A percentile compares a stretch with the other conserved stretches of the same genome.
Evolutionary conservation across 2,329 filamentous ascomycete genomes (phyloP).

Genomic region (Verticillium alfalfae): DNA sequence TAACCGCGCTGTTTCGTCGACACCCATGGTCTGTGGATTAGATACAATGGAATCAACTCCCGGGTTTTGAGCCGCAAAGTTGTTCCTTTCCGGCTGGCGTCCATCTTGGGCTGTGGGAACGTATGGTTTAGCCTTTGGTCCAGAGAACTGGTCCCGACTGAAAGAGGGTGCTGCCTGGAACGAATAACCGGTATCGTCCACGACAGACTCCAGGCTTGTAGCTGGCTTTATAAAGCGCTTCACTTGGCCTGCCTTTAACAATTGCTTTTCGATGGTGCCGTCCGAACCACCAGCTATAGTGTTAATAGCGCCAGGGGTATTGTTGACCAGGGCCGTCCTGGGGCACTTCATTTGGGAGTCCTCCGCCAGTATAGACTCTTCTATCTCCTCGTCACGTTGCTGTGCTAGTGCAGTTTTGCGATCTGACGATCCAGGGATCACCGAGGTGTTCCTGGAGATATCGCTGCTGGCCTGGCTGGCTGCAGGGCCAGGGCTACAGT

Average conservation of each 20-base stretch:
- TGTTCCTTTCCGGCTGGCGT: no score
- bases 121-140: not conserved
- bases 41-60: no score
- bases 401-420: not conserved
- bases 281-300: no score
- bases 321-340: no score
- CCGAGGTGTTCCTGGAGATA: not conserved
- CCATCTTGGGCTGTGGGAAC: not conserved
- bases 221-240: not conserved
- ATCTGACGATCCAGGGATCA: not conserved
- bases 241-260: not conserved
- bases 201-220: not conserved
- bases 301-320: no score
- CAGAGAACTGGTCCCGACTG: slow-evolving; percentile 6
- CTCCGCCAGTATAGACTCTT: not conserved
- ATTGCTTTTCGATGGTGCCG: no score
- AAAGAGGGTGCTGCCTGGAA: slow-evolving; percentile 1
- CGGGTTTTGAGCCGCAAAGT: no score
- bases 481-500: not conserved
- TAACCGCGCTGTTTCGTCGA: no score
- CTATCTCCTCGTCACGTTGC: not conserved
- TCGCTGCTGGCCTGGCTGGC: not conserved
- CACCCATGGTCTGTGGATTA: not conserved
- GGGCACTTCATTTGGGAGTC: not conserved
- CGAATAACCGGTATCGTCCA: not conserved